phyloP scores from a whole-genome alignment of 2,329 filamentous ascomycete species.

The Dactylellina parvicollis region DNA sequence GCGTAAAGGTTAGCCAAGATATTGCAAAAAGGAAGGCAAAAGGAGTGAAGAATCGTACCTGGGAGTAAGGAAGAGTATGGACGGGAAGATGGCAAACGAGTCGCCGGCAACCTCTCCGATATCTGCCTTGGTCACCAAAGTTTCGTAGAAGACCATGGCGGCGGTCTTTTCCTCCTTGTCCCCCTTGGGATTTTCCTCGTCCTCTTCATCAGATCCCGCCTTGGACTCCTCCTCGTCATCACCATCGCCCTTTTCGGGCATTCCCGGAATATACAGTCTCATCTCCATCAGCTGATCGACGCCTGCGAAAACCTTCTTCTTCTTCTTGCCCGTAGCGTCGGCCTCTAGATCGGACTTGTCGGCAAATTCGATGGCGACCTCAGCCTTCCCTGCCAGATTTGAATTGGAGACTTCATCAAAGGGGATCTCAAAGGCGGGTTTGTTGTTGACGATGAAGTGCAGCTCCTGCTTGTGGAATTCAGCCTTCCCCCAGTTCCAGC shows the following conservation, averaged over 20 bases:
- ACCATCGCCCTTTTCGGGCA: constrained; percentile 76
- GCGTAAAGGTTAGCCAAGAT: constrained; percentile 58
- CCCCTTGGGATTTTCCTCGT: constrained; percentile 68
- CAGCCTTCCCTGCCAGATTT: constrained; percentile 95
- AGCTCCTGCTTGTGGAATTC: constrained; percentile 96
- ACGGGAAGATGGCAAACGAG: constrained; percentile 95
- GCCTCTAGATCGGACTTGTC: constrained; percentile 66
- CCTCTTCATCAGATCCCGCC: constrained; percentile 37
- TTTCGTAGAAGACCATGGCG: constrained; percentile 97
- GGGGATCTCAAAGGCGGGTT: constrained; percentile 93
- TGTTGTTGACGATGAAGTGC: constrained; percentile 95
- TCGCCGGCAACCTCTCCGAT: constrained; percentile 99
- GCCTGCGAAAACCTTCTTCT: constrained; percentile 88
- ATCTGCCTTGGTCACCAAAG: constrained; percentile 96
- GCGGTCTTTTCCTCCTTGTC: constrained; percentile 84
- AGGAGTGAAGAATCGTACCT: constrained; percentile 70
- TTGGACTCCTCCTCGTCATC: constrained; percentile 55
- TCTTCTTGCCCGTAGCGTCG: constrained; percentile 74
- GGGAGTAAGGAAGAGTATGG: constrained; percentile 95
- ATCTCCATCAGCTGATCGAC: constrained; percentile 96
- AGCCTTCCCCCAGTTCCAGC: constrained; percentile 99
- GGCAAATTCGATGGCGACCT: constrained; percentile 94
- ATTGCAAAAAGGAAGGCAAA: constrained; percentile 11
- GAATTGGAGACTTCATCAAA: constrained; percentile 98
- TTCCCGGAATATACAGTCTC: constrained; percentile 97